Evolutionary conservation across 768 basidiomycete genomes (phyloP), one percentile per base, ranked within the genome.

Genomic region (Phanerochaete sordida): DNA sequence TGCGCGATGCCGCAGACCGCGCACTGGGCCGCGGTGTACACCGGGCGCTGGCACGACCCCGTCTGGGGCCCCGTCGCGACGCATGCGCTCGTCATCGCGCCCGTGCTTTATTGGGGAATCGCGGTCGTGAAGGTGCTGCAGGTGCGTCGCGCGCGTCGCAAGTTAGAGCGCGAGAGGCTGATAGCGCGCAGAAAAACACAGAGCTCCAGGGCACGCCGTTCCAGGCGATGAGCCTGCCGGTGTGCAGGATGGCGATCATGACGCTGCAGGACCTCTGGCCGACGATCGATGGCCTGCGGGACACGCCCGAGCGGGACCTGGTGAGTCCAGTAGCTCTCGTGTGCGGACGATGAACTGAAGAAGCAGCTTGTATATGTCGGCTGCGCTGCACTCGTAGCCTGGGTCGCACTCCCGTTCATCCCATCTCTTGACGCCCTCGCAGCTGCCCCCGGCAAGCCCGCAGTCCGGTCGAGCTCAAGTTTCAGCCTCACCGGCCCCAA

Each of bases 21-120:
- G 5, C 89, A 90, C 65, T 90, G 84, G 83, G 73, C 82, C 23
- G 81, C 84, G 31, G 79, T 82, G 24, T 80, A 78, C 73, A 84
- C 86, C 11, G 81, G 83, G 30, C 79, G 86, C 63, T 70, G 73
- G 65, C 75, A 74, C 26, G 77, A 82, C 62, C 80, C 85, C 15
- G 59, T 84, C 15, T 72, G 77, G 65, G 90, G 90, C 0, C 81
- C 90, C 12, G 76, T 83, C 16, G 62, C 81, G 6, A 81, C 86
- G 1, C 90, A 92, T 72, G 66, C 74, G 9, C 53, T 69, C 28
- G 82, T 86, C 13, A 72, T 91, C 27, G 78, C 76, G 15, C 89
- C 90, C 1, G 69, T 90, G 50, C 70, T 82, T 26, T 82, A 79
- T 59, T 63, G 84, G 24, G 76, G 83, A 21, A 75, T 80, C 13